phyloP scores from a whole-genome alignment of 2,329 filamentous ascomycete genomes.

The Stemphylium beticola region DNA sequence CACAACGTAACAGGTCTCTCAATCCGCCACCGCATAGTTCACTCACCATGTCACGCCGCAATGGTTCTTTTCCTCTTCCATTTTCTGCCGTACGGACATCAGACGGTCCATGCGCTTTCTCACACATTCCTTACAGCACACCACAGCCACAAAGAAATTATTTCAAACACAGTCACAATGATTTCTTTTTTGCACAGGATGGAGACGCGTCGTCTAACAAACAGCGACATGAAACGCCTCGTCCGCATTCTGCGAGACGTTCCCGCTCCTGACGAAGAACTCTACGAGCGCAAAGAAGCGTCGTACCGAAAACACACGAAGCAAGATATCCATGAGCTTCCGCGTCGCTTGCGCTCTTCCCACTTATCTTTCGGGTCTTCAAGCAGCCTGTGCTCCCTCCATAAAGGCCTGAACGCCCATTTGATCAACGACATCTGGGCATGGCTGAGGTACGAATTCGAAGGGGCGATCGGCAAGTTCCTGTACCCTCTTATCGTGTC shows the following conservation, averaged over 20 bases:
- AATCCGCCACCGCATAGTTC: background rate
- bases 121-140: background rate
- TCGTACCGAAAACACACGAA: slow-evolving; percentile 16
- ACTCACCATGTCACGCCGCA: slow-evolving; percentile 7
- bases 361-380: slow-evolving; percentile 15
- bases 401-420: slow-evolving; percentile 29
- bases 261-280: slow-evolving; percentile 2
- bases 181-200: slow-evolving; percentile 14
- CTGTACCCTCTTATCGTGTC: slow-evolving; percentile 35
- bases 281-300: background rate
- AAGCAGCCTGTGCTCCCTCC: slow-evolving; percentile 27
- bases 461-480: slow-evolving; percentile 30
- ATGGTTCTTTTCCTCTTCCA: background rate
- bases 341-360: slow-evolving; percentile 28
- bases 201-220: slow-evolving; percentile 24
- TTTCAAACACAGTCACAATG: slow-evolving; percentile 8
- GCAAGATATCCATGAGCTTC: slow-evolving; percentile 27
- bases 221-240: slow-evolving; percentile 34
- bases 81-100: slow-evolving; percentile 4
- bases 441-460: slow-evolving; percentile 33
- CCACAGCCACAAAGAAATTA: background rate
- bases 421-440: slow-evolving; percentile 32
- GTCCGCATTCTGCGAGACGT: slow-evolving; percentile 25
- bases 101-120: background rate
- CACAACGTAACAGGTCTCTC: background rate